phyloP scores from a whole-genome alignment of 352 stramenopile species.

The Pythium chondricola region DNA sequence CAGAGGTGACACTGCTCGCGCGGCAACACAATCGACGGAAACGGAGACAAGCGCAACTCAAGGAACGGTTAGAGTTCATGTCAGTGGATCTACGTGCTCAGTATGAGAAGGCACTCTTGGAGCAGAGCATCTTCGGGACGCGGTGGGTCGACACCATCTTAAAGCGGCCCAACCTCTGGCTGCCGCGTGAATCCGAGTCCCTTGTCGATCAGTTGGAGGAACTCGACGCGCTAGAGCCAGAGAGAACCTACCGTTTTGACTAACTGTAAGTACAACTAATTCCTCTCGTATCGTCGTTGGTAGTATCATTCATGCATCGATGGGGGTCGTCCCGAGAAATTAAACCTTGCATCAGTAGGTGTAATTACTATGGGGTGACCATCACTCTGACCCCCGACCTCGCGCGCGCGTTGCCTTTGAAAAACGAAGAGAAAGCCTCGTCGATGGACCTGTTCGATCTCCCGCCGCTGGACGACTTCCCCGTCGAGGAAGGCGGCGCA shows the following conservation, averaged over 20 bases:
- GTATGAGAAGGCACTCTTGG: constrained; percentile 21
- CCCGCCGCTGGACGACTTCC: constrained; percentile 27
- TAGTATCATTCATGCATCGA: too few relatives aligned
- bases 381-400: too few relatives aligned
- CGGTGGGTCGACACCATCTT: constrained; percentile 26
- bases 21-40: constrained; percentile 34
- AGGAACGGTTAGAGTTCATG: constrained; percentile 26
- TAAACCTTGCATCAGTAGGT: too few relatives aligned
- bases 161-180: constrained; percentile 31
- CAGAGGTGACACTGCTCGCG: constrained; percentile 24
- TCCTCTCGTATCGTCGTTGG: too few relatives aligned
- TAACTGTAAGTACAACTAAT: not conserved
- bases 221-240: constrained; percentile 29
- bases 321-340: too few relatives aligned
- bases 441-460: constrained; percentile 32
- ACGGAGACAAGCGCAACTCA: constrained; percentile 30
- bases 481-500: not conserved
- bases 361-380: too few relatives aligned
- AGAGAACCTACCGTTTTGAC: constrained; percentile 22
- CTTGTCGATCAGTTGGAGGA: constrained; percentile 29
- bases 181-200: constrained; percentile 28
- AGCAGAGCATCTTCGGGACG: constrained; percentile 33
- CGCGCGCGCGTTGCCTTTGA: too few relatives aligned
- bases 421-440: too few relatives aligned
- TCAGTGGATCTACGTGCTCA: constrained; percentile 17